Evolutionary conservation across 1,139 yeast species (phyloP), one percentile per base, ranked within the genome.

Genomic region (Kurtzmaniella quercitrusa): DNA sequence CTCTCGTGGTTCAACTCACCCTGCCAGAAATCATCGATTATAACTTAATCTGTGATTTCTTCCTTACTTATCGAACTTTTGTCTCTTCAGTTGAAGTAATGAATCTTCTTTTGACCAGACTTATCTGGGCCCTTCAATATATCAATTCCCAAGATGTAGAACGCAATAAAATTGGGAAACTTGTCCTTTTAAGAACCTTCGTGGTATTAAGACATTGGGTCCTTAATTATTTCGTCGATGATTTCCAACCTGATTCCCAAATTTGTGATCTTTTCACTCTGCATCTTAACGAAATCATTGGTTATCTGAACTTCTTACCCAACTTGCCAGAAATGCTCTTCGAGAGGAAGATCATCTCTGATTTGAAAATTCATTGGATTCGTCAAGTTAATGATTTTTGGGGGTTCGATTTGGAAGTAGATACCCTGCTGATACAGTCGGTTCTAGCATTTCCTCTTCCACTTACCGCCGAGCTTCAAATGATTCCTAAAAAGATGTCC

Each of bases 191-290:
- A 34, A 75, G 98, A 52, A 84, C 95, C 0, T 93, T 91, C 67
- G 96, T 89, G 34, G 83, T 87, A 31, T 57, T 93, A 41, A 76
- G 98, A 55, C 96, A 89, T 63, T 93, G 98, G 96, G 65, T 93
- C 27, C 65, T 87, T 48, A 91, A 85, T 58, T 84, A 84, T 57
- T 85, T 83, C 53, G 69, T 77, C 38, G 88, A 84, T 53, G 93
- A 85, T 57, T 85, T 85, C 56, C 66, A 80, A 39, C 56, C 70
- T 11, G 70, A 79, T 49, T 53, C 53, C 3, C 56, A 60, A 18
- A 55, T 85, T 34, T 71, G 90, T 52, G 69, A 66, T 41, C 49
- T 60, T 11, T 78, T 83, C 50, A 64, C 77, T 2, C 51, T 59
- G n/a, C 71, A 73, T 33, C 55, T 84, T 41, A 84, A 85, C 56